Base-by-base conservation (phyloP, 345 rosid genomes). In the Firmiana major region DNA sequence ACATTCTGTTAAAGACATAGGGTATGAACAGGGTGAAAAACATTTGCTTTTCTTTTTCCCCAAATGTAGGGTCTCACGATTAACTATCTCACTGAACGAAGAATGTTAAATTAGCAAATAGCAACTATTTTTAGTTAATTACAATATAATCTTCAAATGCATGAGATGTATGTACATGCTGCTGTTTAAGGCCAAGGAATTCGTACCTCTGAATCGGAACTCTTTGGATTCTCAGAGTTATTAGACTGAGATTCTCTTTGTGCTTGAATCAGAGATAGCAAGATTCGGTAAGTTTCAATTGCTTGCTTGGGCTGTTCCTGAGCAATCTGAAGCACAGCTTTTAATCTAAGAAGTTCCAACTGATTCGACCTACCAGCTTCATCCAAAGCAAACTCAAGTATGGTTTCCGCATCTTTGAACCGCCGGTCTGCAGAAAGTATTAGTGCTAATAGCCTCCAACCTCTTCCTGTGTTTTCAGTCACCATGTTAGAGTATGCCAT, bases 291-390 rank as follows among this genome's bases (percentile, higher is more conserved):
- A 71, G 98, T 93, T 84, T 91, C 93, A 80, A 96, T 84, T 72
- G 98, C 97, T 86, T 87, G 88, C 85, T 88, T 92, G 77, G 97
- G 97, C 74, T 86, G 91, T 79, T 90, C 91, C 87, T 88, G 91
- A 71, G 97, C 88, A 81, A 88, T 85, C 79, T 91, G 95, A 74
- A 96, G 98, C 58, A 84, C 83, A 69, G 94, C 93, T 85, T 87
- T 92, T 76, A 93, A 78, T 81, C 95, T 89, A 74, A 93, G 87
- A 85, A 94, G 94, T 75, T 91, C 93, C 46, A 92, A 83, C 60
- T 85, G 90, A 81, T 91, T 97, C 45, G 75, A 79, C 73, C 85
- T 85, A 72, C 79, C 91, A 82, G 92, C 86, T 77, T 92, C 99
- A 66, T 93, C 97, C 83, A 93, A 63, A 67, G 92, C 90, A 62